Percentiles rank a stretch among this genome's conserved stretches.
Evolutionary conservation across 257 asterid species (phyloP).

Genomic region (Misopates orontium): DNA sequence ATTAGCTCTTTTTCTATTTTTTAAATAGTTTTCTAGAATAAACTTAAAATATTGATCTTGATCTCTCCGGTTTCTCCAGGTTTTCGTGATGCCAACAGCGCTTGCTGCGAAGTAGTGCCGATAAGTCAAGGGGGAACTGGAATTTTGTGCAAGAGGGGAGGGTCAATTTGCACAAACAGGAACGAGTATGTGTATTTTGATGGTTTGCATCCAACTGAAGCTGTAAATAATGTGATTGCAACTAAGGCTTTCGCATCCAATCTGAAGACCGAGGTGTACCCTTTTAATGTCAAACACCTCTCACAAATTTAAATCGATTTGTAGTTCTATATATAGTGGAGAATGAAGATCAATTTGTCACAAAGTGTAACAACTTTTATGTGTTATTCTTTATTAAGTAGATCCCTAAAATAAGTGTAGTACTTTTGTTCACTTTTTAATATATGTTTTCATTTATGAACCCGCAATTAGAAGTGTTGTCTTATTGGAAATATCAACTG

Average conservation of each 20-base stretch:
- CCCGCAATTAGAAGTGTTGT: too few relatives aligned
- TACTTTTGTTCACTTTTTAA: too few relatives aligned
- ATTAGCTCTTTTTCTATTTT: not conserved
- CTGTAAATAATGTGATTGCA: conserved; percentile 57
- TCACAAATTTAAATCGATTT: conserved; percentile 22
- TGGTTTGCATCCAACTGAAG: conserved; percentile 77
- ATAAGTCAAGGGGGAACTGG: conserved; percentile 49
- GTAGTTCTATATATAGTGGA: too few relatives aligned
- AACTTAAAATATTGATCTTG: not conserved
- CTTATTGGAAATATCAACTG: too few relatives aligned
- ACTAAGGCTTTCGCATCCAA: conserved; percentile 54
- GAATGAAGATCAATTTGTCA: too few relatives aligned
- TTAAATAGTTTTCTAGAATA: too few relatives aligned
- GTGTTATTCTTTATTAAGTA: too few relatives aligned
- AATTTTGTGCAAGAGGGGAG: conserved; percentile 60
- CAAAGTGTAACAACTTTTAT: too few relatives aligned
- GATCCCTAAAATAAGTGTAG: too few relatives aligned
- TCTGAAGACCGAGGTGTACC: conserved; percentile 47
- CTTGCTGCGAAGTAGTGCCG: conserved; percentile 58
- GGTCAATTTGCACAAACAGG: conserved; percentile 47
- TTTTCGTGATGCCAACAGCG: conserved; percentile 34
- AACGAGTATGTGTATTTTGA: conserved; percentile 54
- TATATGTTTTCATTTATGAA: too few relatives aligned
- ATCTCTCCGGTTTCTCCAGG: conserved; percentile 30
- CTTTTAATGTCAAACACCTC: conserved; percentile 54